Conservation (phyloP, 129 eudicot species). For the Artemisia annua region DNA sequence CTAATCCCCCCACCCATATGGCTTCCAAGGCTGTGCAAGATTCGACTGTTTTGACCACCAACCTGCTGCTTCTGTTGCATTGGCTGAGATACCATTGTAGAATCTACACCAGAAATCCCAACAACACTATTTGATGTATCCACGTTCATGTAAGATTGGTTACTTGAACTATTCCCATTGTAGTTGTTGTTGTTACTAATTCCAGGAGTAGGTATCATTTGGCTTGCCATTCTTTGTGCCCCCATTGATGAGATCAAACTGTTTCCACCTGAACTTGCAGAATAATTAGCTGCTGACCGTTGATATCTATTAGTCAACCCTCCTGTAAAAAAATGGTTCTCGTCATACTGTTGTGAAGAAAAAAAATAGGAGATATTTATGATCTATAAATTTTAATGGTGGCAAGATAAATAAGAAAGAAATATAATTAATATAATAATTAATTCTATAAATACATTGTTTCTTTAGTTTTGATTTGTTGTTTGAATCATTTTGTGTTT, state of each 20-base stretch:
- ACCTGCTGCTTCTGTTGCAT: conserved; percentile 61
- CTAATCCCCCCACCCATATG: conserved; percentile 79
- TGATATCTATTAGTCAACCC: conserved; percentile 59
- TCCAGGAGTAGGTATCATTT: conserved; percentile 98
- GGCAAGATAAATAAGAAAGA: neutral
- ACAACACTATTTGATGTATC: conserved; percentile 52
- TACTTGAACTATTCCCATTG: conserved; percentile 34
- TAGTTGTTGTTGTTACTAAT: conserved; percentile 36
- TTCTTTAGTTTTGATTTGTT: no score
- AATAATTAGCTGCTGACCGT: conserved; percentile 53
- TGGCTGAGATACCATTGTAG: conserved; percentile 56
- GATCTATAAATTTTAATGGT: no score
- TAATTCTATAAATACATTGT: neutral
- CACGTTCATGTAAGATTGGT: conserved; percentile 52
- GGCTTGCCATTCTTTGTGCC: conserved; percentile 76
- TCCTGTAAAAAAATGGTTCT: conserved; percentile 40
- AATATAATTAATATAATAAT: neutral
- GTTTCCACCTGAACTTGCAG: conserved; percentile 49
- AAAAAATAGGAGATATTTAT: neutral
- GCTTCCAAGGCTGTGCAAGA: conserved; percentile 74
- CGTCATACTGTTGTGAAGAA: conserved; percentile 2
- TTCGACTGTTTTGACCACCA: conserved; percentile 73
- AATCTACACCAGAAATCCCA: conserved; percentile 53
- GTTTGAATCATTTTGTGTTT: no score
- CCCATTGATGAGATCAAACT: conserved; percentile 48